Evolutionary conservation across 306 rosid species (phyloP), one percentile per base, ranked within the genome.

Genomic region (Lathyrus tuberosus): DNA sequence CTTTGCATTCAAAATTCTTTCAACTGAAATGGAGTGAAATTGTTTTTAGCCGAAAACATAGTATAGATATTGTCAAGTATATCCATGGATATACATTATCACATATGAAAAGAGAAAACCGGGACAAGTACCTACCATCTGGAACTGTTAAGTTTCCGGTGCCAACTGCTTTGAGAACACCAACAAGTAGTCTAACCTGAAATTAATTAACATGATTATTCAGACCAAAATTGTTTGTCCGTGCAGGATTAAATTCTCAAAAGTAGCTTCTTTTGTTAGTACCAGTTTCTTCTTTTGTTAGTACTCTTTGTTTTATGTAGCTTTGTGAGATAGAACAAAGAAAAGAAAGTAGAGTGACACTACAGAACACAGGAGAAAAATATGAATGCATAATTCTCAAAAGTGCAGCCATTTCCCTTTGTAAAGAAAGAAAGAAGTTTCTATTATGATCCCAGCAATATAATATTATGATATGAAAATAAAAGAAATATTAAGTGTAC

Each of bases 121-220:
- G 38, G 72, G 18, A 61, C 64, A 53, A 54, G 33, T 69, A 58
- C 96, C 99, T 69, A 65, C 97, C 99, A 31, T 94, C 96, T n/a
- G 89, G 64, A 70, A 82, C 28, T 24, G 85, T 84, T 24, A 88
- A 67, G 59, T 75, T 82, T 71, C 97, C 91, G 0, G 89, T 85
- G 42, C 99, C 99, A 43, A 87, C 91, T 11, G 82, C 82, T 75
- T 94, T 94, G 42, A 94, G 87, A 70, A 87, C 96, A 38, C 99
- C 97, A 24, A 91, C 96, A 30, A 94, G 90, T 53, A 94, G 85
- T 83, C 99, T 88, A 28, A 94, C 96, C 97, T 94, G 79, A 76
- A 65, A 69, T 51, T 13, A 35, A 37, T 49, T 26, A 66, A 44
- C 73, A 71, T 24, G 3, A 15, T 37, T 20, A 46, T 49, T 73